Evolutionary conservation across 208 protist species (phyloP), one percentile per base, ranked within the genome.

Genomic region (Leishmania braziliensis): DNA sequence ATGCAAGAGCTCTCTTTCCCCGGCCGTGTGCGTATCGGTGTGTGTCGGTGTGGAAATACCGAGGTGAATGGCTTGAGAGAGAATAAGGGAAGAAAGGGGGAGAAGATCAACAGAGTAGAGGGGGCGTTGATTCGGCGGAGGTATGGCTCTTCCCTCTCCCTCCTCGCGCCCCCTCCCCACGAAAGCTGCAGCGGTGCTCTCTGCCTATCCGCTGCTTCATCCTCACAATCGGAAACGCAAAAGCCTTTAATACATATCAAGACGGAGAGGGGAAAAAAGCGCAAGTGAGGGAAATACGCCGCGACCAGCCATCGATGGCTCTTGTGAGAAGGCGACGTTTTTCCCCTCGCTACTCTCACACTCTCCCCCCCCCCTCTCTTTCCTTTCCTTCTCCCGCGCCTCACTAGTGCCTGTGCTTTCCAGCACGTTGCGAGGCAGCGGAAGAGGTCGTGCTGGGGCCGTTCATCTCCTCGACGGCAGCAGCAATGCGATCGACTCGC

Each of bases 401-500:
- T 43, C 48, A 12, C 62, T 71, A 85, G 12, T 26, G 77, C 71
- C 75, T 78, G 8, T 73, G 76, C 20, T 26, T 66, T 5, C 51
- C 74, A 1, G 46, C n/a, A 77, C 81, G 33, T 48, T 77, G 33
- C 79, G 56, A 77, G 46, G 78, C 75, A 39, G 66, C 82, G 72
- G 85, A 75, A 0, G 66, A 26, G 56, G 69, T 10, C 4, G 73
- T 54, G 53, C 65, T 73, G 18, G n/a, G 63, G 36, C 14, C 68
- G 43, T 58, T 23, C 69, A 81, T 46, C 39, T 77, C 77, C 75
- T 91, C 80, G 48, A 84, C 51, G 1, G 81, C 84, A 9, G 54
- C 36, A 53, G 93, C 84, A 53, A 94, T 75, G 16, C 73, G 84
- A 20, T 86, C 75, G 33, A 97, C 78, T 12, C 91, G 91, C 72